Evolutionary conservation across 352 stramenopile species (phyloP).

Genomic region (Poterioochromonas sp.): DNA sequence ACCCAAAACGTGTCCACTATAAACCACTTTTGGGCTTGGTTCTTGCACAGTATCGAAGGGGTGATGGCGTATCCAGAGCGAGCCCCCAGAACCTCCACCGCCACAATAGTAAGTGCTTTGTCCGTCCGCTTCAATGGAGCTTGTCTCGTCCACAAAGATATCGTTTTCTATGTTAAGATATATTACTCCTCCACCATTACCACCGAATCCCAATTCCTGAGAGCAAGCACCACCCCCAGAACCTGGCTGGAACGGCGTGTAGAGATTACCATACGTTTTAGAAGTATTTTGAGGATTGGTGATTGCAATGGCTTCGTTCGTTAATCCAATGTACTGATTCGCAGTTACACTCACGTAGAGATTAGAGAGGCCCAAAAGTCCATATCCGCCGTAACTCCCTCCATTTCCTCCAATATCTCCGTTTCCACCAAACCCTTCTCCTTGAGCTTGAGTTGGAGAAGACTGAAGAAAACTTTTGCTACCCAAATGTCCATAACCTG

Average conservation of each 20-base stretch:
- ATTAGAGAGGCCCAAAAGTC: not conserved
- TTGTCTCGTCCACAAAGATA: constrained; percentile 13
- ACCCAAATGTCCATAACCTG: not conserved
- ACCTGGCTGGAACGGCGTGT: not conserved
- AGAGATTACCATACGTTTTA: constrained; percentile 7
- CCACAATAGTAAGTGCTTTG: constrained; percentile 6
- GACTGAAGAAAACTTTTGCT: not conserved
- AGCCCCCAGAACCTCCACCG: constrained; percentile 19
- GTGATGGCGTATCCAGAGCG: not conserved
- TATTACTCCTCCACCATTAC: constrained; percentile 22
- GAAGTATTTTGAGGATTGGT: not conserved
- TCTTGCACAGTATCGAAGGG: not conserved
- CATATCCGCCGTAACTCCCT: constrained; percentile 1
- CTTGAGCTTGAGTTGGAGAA: not conserved
- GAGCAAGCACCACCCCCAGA: constrained; percentile 1
- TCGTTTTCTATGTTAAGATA: not conserved
- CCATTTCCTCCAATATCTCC: not conserved
- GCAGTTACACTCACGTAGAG: not conserved
- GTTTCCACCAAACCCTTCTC: not conserved
- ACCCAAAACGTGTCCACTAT: constrained; percentile 16
- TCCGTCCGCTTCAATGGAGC: constrained; percentile 7
- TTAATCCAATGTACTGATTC: constrained; percentile 1
- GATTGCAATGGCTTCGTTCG: not conserved
- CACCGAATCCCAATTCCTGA: not conserved
- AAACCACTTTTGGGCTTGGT: not conserved